Base-by-base conservation (phyloP, 768 basidiomycete species). In the Russula emetica region DNA sequence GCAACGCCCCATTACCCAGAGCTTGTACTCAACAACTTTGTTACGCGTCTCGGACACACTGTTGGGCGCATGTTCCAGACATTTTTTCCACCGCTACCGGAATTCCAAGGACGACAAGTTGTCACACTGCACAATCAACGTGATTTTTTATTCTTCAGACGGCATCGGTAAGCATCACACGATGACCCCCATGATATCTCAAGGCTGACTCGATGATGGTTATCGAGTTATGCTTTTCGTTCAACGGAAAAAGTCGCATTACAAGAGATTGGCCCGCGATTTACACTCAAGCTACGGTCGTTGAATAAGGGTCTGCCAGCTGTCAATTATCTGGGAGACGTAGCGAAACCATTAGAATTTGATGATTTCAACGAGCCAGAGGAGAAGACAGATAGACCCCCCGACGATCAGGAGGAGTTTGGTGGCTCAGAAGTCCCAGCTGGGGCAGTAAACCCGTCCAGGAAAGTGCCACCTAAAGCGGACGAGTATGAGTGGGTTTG, bases 201-300 rank as follows among this genome's bases (percentile, higher is more conserved):
- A 44, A 38, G 8, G 57, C 52, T 72, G 26, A 74, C 30, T 52
- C 30, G 16, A 62, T 40, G 16, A 7, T 55, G 5, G 18, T 32
- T 30, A 54, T 66, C 38, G 66, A 95, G 92, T 70, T 96, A 94
- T 74, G 94, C 93, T 45, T 98, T 95, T 76, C 85, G 90, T 55
- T 94, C 92, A 1, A 80, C 89, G 3, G 94, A 95, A 68, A 94
- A 90, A 72, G 94, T 96, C 10, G 85, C 89, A 8, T 76, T 99
- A 34, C 97, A 99, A 73, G 97, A 99, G 75, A 99, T 99, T 67
- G 97, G 97, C 2, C 97, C 97, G 8, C 85, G 96, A 36, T 97
- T 99, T 72, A 98, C 97, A 0, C 80, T 98, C 13, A 98, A 98
- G 76, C 78, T 99, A 61, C 81, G 88, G 44, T 97, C 88, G 80